These are phyloP conservation scores for Lagerstroemia speciosa DNA, from an alignment of 345 rosid genomes.

Conservation along the genomic window DNA sequence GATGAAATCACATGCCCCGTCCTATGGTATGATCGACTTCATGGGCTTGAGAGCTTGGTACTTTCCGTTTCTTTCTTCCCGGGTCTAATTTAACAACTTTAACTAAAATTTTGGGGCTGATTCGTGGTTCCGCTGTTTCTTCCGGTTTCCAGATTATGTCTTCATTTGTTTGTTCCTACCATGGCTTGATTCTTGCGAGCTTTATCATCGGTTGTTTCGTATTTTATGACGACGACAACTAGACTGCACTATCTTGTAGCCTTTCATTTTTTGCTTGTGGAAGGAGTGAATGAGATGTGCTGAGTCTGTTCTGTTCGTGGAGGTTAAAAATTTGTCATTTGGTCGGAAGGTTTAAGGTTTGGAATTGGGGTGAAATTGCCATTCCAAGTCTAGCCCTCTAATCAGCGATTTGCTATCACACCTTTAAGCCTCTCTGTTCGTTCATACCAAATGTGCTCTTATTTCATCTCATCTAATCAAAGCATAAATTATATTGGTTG, in stretches of 20 bases:
- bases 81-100: background rate
- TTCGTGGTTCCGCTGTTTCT: background rate
- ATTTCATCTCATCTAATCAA: slow-evolving; percentile 27
- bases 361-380: no score
- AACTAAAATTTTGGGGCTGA: background rate
- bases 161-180: slow-evolving; percentile 1
- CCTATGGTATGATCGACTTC: background rate
- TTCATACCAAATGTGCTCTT: background rate
- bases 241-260: background rate
- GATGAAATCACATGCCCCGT: background rate
- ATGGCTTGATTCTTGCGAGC: background rate
- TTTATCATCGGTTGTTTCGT: background rate
- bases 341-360: no score
- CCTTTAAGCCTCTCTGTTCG: no score
- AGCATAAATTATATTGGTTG: no score
- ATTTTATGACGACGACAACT: background rate
- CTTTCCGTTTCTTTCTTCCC: background rate
- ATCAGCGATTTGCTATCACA: no score
- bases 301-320: background rate
- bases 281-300: background rate
- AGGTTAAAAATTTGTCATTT: background rate
- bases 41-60: background rate
- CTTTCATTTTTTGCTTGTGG: background rate
- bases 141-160: background rate
- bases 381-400: no score